phyloP scores from a whole-genome alignment of 306 rosid species.

The Sophora flavescens region DNA sequence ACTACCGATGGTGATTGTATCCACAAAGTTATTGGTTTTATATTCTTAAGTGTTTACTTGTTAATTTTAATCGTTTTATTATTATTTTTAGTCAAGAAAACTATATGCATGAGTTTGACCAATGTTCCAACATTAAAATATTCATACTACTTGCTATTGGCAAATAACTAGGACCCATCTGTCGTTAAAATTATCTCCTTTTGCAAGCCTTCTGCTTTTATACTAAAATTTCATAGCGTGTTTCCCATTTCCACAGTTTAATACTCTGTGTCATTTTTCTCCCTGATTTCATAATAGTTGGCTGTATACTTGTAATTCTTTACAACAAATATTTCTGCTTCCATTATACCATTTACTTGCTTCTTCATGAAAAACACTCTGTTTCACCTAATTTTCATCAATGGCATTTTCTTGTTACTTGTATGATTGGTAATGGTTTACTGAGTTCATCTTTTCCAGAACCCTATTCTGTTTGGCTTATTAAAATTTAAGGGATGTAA shows the following conservation, averaged over 20 bases:
- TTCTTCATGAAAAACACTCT: background rate
- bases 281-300: background rate
- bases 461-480: constrained; percentile 6
- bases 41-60: constrained; percentile 29
- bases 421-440: constrained; percentile 3
- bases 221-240: background rate
- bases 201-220: constrained; percentile 16
- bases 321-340: constrained; percentile 7
- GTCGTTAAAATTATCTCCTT: background rate
- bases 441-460: constrained; percentile 5
- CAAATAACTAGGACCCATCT: background rate
- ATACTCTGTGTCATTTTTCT: constrained; percentile 7
- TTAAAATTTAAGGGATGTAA: constrained; percentile 10
- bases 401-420: background rate
- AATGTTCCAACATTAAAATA: constrained; percentile 1
- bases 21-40: constrained; percentile 49
- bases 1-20: constrained; percentile 85
- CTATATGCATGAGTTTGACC: constrained; percentile 6
- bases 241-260: background rate
- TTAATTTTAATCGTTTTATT: background rate
- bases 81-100: background rate
- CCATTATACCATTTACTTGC: background rate
- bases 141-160: background rate
- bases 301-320: constrained; percentile 14
- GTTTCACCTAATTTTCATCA: constrained; percentile 30